Base-by-base conservation (phyloP, 371 early-diverging fungal genomes). In the Amoeboaphelidium protococcarum region DNA sequence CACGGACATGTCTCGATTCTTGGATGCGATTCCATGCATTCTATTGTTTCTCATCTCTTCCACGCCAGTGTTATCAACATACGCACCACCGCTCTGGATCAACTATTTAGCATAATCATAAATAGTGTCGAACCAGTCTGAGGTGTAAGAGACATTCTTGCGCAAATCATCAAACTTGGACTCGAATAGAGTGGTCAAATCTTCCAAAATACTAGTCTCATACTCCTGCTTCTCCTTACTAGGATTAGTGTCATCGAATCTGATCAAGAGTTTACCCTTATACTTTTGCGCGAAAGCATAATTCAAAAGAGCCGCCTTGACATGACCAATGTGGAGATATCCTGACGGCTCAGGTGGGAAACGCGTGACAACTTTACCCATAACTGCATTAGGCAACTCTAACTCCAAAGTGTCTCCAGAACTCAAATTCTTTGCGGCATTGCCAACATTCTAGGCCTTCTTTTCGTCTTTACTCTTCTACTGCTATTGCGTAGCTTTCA, bases 201-300 rank as follows among this genome's bases (percentile, higher is more conserved):
- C 95, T 68, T 91, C 89, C 58, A 73, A 73, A 60, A 96, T 96
- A 26, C 80, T 64, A 45, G 87, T 80, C 65, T 95, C 89, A 52
- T 80, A 96, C 64, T 94, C 92, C 44, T 56, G 69, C 71, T 85
- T 84, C 67, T 98, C 99, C 65, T 98, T 99, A 50, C 66, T 65
- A 13, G 98, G 99, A 63, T 99, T 99, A 47, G 99, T 99, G 68
- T 99, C 99, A 63, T 99, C 99, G 56, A 99, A 98, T 47, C 99
- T 82, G 42, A 99, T 66, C 48, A 97, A 79, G 57, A 99, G 54
- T 58, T 80, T 82, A 45, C 99, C 99, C 46, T 83, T 70, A 64
- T 91, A 87, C 26, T 63, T 61, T 20, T 78, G 65, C 4, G 99
- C 97, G 74, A 98, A 86, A 71, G 89, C 80, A 56, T 94, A 77